Conservation (phyloP, 2,329 filamentous ascomycete species). For the Colletotrichum sp. region DNA sequence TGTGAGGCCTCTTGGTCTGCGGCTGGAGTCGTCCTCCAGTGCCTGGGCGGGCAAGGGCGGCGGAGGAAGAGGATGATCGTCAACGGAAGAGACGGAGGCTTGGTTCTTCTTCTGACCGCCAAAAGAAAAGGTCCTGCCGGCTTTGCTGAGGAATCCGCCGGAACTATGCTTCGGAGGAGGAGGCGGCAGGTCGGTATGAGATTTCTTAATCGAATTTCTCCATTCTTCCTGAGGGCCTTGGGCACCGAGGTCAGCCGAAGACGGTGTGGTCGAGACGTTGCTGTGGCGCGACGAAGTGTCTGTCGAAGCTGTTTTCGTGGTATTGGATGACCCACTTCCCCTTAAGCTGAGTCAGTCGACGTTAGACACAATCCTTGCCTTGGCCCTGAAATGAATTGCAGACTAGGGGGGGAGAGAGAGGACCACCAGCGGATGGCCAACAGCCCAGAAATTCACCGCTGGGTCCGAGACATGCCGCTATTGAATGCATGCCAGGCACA, state of each 20-base stretch:
- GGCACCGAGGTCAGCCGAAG: slow-evolving; percentile 52
- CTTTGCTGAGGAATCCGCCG: slow-evolving; percentile 56
- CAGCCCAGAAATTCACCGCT: slow-evolving; percentile 2
- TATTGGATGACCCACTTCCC: slow-evolving; percentile 65
- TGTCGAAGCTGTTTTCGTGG: slow-evolving; percentile 62
- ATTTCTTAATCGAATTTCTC: slow-evolving; percentile 41
- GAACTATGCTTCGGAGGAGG: slow-evolving; percentile 51
- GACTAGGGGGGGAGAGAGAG: slow-evolving; percentile 15
- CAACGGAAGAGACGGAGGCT: slow-evolving; percentile 38
- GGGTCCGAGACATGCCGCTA: slow-evolving; percentile 20
- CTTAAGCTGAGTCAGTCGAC: slow-evolving; percentile 46
- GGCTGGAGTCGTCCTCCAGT: slow-evolving; percentile 30
- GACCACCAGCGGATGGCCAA: slow-evolving; percentile 6
- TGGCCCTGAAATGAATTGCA: slow-evolving; percentile 23
- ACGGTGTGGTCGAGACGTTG: slow-evolving; percentile 65
- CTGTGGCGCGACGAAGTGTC: slow-evolving; percentile 67
- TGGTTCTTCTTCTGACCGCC: slow-evolving; percentile 58
- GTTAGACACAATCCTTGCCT: slow-evolving; percentile 27
- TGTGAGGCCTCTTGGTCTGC: slow-evolving; percentile 55
- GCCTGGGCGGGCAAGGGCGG: slow-evolving; percentile 41
- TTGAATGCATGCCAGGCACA: slow-evolving; percentile 14
- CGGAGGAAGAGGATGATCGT: slow-evolving; percentile 36
- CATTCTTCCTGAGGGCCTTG: slow-evolving; percentile 43
- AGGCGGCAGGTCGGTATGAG: slow-evolving; percentile 39
- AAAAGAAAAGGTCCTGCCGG: slow-evolving; percentile 64